These are phyloP conservation scores for Triticum monococcum DNA, from an alignment of 176 grass and related monocot species.

Conservation along the genomic window DNA sequence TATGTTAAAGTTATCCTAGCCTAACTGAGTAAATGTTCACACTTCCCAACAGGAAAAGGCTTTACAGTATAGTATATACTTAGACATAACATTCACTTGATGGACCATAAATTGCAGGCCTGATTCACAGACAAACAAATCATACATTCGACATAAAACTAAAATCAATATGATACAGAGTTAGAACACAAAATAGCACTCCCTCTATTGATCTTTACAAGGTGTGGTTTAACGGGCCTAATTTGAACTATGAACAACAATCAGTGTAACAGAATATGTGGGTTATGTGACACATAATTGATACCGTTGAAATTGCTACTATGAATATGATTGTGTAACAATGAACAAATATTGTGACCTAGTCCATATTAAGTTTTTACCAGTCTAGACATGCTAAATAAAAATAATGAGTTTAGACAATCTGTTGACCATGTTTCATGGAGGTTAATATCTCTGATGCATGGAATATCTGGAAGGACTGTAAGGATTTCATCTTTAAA, in stretches of 20 bases:
- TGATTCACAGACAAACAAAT: neutral
- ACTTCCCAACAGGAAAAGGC: slow-evolving; percentile 5
- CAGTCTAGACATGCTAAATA: slow-evolving; percentile 11
- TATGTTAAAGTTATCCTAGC: neutral
- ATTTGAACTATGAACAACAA: neutral
- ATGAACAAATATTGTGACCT: neutral
- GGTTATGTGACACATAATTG: neutral
- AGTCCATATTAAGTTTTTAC: neutral
- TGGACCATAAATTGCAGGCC: neutral
- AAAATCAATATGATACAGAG: neutral
- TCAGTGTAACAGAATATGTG: neutral
- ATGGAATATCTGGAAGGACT: neutral
- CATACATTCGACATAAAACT: no score
- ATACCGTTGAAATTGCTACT: neutral
- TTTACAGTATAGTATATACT: neutral
- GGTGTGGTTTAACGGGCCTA: neutral
- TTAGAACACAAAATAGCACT: neutral
- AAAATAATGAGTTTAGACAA: neutral
- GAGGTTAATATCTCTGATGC: neutral
- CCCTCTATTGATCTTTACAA: neutral
- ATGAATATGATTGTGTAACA: no score
- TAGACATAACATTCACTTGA: slow-evolving; percentile 24
- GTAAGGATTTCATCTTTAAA: neutral
- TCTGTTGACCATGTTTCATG: neutral
- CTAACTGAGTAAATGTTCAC: neutral